Conservation (phyloP, 441 rosid genomes). For the Cnidoscolus chayamansa region DNA sequence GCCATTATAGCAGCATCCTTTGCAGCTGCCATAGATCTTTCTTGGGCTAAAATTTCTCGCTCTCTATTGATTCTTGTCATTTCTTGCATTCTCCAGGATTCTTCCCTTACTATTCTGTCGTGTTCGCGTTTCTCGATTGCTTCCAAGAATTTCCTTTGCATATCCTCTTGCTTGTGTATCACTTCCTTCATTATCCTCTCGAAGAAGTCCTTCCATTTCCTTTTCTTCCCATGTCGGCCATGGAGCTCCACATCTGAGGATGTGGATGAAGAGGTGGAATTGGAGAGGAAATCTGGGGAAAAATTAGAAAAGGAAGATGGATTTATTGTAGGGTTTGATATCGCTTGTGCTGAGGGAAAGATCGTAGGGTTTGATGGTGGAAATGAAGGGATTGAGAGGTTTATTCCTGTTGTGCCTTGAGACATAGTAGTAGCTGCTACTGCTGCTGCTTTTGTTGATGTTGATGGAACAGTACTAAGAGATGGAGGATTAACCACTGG, state of each 20-base stretch:
- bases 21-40: conserved; percentile 57
- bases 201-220: conserved; percentile 67
- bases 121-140: conserved; percentile 60
- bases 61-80: conserved; percentile 54
- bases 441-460: not conserved
- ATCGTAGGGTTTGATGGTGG: conserved; percentile 30
- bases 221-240: conserved; percentile 42
- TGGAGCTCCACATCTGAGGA: conserved; percentile 53
- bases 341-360: conserved; percentile 16
- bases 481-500: conserved; percentile 17
- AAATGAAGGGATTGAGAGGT: conserved; percentile 24
- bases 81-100: conserved; percentile 74
- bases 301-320: conserved; percentile 25
- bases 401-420: conserved; percentile 17
- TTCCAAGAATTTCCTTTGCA: conserved; percentile 69
- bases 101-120: conserved; percentile 61
- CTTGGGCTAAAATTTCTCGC: conserved; percentile 57
- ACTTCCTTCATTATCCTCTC: conserved; percentile 57
- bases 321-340: conserved; percentile 19
- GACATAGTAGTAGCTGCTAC: not conserved
- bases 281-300: conserved; percentile 47
- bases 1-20: conserved; percentile 76
- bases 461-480: conserved; percentile 32
- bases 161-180: conserved; percentile 60
- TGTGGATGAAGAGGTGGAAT: conserved; percentile 59